Percentiles rank a stretch among this genome's conserved stretches.
Conservation (phyloP, 176 grass and related monocot genomes). For the Saccharum officinarum region DNA sequence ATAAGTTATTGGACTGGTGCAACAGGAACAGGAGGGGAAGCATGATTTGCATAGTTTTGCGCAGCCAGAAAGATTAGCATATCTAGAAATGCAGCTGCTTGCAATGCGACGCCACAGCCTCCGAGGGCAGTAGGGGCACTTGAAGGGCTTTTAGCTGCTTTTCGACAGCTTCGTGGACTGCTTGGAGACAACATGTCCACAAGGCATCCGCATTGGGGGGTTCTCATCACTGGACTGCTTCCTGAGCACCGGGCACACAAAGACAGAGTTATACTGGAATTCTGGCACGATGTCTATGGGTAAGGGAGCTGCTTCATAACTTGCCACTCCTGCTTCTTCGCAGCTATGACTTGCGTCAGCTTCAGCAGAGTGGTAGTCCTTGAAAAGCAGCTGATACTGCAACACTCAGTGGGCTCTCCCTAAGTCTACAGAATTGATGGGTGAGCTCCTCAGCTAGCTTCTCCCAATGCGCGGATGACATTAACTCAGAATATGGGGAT, state of each 20-base stretch:
- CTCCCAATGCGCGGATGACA: no score
- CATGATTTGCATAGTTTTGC: no score
- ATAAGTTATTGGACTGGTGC: no score
- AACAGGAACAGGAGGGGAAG: no score
- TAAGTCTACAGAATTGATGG: no score
- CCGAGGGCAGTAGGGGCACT: conserved; percentile 85
- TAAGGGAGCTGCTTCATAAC: no score
- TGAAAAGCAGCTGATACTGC: no score
- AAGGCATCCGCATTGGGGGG: conserved; percentile 90
- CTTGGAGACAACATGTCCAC: conserved; percentile 71
- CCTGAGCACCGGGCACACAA: conserved; percentile 80
- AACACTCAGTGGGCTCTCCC: no score
- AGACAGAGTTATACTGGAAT: conserved; percentile 72
- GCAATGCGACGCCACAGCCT: conserved; percentile 63
- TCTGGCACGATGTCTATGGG: conserved; percentile 64
- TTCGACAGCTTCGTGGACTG: conserved; percentile 82
- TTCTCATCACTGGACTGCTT: conserved; percentile 84
- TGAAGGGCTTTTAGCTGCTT: conserved; percentile 73
- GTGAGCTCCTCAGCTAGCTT: no score
- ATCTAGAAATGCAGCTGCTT: conserved; percentile 82
- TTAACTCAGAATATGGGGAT: conserved; percentile 56
- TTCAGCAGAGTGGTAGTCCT: no score
- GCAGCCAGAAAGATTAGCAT: not conserved
- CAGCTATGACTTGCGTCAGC: no score
- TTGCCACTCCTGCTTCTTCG: no score